A percentile compares a stretch with the other conserved stretches of the same genome.
phyloP scores from a whole-genome alignment of 176 grass and related monocot species.

The Oryza glumipatula region DNA sequence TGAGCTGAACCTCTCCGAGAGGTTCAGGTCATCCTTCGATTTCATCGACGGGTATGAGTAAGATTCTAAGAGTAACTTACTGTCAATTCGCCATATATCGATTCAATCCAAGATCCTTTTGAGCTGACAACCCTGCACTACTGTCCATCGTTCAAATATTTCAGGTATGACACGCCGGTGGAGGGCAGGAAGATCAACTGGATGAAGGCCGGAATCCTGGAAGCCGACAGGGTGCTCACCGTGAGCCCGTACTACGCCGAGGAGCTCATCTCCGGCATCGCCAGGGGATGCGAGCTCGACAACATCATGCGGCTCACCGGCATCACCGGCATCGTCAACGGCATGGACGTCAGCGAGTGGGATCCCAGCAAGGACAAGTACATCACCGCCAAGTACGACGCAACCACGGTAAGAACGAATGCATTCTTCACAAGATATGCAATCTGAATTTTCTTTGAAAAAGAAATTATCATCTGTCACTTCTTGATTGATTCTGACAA shows the following conservation, averaged over 20 bases:
- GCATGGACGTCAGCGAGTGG: slow-evolving; percentile 97
- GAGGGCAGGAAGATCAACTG: slow-evolving; percentile 95
- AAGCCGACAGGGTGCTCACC: slow-evolving; percentile 70
- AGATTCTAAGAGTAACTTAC: background rate
- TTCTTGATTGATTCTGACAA: background rate
- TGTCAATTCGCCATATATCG: too few species aligned
- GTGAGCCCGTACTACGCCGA: slow-evolving; percentile 90
- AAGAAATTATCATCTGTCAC: background rate
- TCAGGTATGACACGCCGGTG: slow-evolving; percentile 84
- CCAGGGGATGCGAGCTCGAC: slow-evolving; percentile 84
- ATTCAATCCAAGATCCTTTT: background rate
- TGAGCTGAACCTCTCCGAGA: slow-evolving; percentile 71
- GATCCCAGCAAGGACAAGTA: slow-evolving; percentile 82
- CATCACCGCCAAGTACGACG: slow-evolving; percentile 70
- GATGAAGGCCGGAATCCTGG: slow-evolving; percentile 86
- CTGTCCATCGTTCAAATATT: background rate
- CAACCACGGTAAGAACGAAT: slow-evolving; percentile 51
- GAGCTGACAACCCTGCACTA: background rate
- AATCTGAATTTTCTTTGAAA: background rate
- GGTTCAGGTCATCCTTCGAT: slow-evolving; percentile 45
- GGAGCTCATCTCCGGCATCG: slow-evolving; percentile 78
- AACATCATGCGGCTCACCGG: slow-evolving; percentile 58
- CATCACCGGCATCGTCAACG: slow-evolving; percentile 84
- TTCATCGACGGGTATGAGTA: slow-evolving; percentile 62
- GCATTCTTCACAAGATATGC: background rate